phyloP scores from a whole-genome alignment of 2,329 filamentous ascomycete species.

The Neopestalotiopsis sp. region DNA sequence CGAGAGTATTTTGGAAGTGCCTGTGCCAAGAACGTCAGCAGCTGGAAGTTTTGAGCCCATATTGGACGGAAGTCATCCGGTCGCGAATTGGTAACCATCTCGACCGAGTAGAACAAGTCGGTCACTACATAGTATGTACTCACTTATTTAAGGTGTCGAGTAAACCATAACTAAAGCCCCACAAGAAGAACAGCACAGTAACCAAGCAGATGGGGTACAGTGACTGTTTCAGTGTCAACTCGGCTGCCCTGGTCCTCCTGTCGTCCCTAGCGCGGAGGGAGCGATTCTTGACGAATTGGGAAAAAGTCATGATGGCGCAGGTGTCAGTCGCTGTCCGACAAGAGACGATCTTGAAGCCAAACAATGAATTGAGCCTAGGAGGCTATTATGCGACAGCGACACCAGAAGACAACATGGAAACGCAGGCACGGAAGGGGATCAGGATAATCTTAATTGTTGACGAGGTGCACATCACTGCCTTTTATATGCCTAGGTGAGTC shows the following conservation, averaged over 20 bases:
- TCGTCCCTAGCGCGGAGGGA: slow-evolving; percentile 46
- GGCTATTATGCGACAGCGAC: neutral
- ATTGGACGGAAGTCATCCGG: neutral
- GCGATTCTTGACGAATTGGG: slow-evolving; percentile 49
- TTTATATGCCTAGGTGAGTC: neutral
- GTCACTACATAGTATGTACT: neutral
- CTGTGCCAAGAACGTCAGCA: slow-evolving; percentile 31
- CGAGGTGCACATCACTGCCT: neutral
- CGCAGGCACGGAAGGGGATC: neutral
- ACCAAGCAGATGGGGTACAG: slow-evolving; percentile 71
- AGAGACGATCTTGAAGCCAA: neutral
- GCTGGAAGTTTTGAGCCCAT: neutral
- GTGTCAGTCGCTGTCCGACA: neutral
- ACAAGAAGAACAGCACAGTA: slow-evolving; percentile 69
- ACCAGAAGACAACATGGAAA: neutral
- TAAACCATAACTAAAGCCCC: slow-evolving; percentile 64
- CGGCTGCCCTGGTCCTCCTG: slow-evolving; percentile 58
- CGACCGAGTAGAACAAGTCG: neutral
- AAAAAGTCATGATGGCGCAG: slow-evolving; percentile 44
- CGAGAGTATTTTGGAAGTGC: slow-evolving; percentile 62
- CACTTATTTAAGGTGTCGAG: slow-evolving; percentile 53
- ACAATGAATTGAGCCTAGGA: neutral
- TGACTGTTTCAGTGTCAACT: slow-evolving; percentile 71
- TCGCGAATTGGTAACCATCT: neutral
- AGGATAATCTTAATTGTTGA: neutral